Evolutionary conservation across 495 filamentous ascomycete species (phyloP), one percentile per base, ranked within the genome.

Genomic region (Neurospora intermedia): DNA sequence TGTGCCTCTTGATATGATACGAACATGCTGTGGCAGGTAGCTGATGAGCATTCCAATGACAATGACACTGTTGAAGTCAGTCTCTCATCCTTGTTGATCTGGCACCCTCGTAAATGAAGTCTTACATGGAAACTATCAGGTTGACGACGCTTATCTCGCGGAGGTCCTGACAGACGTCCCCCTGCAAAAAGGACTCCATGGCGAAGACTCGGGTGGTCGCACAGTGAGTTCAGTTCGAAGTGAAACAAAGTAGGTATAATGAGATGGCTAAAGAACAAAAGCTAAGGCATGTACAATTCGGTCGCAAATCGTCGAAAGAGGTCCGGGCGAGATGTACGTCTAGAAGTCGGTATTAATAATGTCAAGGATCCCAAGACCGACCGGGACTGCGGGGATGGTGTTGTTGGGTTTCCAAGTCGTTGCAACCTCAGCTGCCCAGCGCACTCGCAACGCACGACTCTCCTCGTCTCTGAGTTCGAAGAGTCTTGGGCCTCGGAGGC

Each of bases 1-100:
- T 66, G 92, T 94, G 69, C 91, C 89, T 43, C 94, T 89, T 54
- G 87, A 82, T 75, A 97, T 92, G 84, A 99, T 98, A 73, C 94
- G 93, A 80, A 90, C 85, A 81, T 98, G 96, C 80, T 99, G 96
- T 2, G 96, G 96, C 39, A 97, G 88, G 82, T 99, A 99, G 73
- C 95, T 98, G 73, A 95, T 80, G 71, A 98, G 84, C 80, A 99
- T 96, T 69, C 96, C 96, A 76, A 97, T 77, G 77, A 98, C 84
- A 75, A 99, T 93, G 76, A 97, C 81, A 76, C 93, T 97, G 72
- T 45, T 39, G 39, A 23, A 20, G 27, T 66, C 54, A 66, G 54
- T 31, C 4, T 8, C 6, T 62, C 15, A 7, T 13, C 13, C 23
- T 31, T 31, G 5, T 16, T 62, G 20, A 39, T 5, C 39, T 39